Base-by-base conservation (phyloP, 768 basidiomycete species). In the Boletus subparvulus region DNA sequence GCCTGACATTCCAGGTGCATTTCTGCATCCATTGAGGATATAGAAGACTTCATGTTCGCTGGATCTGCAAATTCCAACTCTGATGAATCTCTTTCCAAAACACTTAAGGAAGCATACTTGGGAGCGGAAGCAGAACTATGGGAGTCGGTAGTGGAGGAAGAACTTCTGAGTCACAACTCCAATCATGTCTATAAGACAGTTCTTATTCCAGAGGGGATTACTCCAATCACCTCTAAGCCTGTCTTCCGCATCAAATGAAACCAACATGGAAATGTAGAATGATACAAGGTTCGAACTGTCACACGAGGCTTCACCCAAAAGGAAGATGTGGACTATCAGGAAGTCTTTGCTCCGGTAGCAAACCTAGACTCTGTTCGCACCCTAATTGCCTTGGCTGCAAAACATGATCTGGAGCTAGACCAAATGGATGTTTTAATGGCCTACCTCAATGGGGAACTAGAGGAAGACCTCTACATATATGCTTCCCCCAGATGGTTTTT, bases 291-390 rank as follows among this genome's bases (percentile, higher is more conserved):
- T 3, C 8, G 3, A 14, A 57, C 52, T 10, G 39, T 56, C 2
- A 16, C 37, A 3, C 8, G 28, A 3, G 50, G 50, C 2, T 57
- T 57, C 8, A 57, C 46, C 4, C 46, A 57, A 14, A 51, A 36
- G 1, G 33, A 57, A 24, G 56, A 41, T 3, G n/a, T 57, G 2
- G 45, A 53, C 5, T 58, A 58, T 5, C 50, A 56, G 19, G 40
- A 56, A 17, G 50, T 51, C 2, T 52, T 57, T 19, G n/a, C 50
- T 32, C 56, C 39, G 1, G 51, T 57, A 1, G 45, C 47, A 24
- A 58, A 58, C n/a, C 56, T 57, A 2, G 43, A 57, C 24, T 57
- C 50, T 3, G n/a, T 52, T 3, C n/a, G 6, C 1, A 58, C 41
- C 12, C 11, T 51, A 21, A 21, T 21, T 21, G 21, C 21, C 21